Conservation (phyloP, 305 asterid genomes). For the Fraxinus dipetala region DNA sequence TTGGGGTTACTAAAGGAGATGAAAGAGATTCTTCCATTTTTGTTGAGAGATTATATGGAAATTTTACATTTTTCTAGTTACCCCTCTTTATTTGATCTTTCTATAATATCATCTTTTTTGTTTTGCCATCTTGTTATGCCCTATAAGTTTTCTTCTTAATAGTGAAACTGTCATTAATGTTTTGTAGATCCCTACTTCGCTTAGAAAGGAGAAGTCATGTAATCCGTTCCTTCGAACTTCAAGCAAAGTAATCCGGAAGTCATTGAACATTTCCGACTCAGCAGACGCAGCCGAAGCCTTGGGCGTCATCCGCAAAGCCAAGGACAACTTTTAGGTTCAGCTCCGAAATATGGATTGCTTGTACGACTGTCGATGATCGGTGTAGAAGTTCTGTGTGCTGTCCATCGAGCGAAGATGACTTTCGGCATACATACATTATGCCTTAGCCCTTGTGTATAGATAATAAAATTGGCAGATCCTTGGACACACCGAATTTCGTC, state of each 20-base stretch:
- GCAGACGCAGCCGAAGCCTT: conserved; percentile 77
- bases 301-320: conserved; percentile 76
- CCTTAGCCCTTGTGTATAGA: neutral
- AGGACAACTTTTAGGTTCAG: conserved; percentile 66
- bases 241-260: conserved; percentile 66
- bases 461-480: neutral
- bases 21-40: neutral
- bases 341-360: neutral
- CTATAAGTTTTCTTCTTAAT: neutral
- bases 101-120: neutral
- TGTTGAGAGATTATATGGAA: neutral
- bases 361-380: neutral
- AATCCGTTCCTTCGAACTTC: conserved; percentile 95
- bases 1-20: neutral
- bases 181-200: conserved; percentile 72
- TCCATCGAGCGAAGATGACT: neutral
- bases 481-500: neutral
- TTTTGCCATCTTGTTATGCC: neutral
- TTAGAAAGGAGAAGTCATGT: conserved; percentile 72
- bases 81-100: neutral
- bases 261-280: conserved; percentile 58
- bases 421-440: neutral
- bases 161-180: conserved; percentile 13
- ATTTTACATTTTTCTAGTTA: neutral
- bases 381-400: neutral